Percentiles rank a stretch among this genome's conserved stretches.
These are phyloP conservation scores for Gyrodon lividus DNA, from an alignment of 768 basidiomycete genomes.

Conservation along the genomic window DNA sequence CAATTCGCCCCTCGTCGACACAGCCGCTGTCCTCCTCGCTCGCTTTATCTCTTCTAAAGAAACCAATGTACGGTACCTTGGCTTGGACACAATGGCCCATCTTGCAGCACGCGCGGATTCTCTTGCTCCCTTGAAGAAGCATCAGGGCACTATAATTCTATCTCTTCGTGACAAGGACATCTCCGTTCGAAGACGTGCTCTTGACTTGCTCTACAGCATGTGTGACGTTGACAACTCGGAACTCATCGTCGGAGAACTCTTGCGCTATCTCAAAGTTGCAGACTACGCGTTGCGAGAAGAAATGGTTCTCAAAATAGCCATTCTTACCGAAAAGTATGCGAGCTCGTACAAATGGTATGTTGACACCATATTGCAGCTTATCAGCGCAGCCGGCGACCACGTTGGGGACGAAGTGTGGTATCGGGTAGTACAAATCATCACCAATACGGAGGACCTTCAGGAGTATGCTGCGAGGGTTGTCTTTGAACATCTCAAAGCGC, in stretches of 20 bases:
- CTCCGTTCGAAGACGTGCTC: constrained; percentile 87
- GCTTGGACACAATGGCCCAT: constrained; percentile 97
- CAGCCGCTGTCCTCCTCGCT: constrained; percentile 87
- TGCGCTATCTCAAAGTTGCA: constrained; percentile 92
- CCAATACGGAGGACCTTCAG: constrained; percentile 97
- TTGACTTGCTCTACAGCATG: constrained; percentile 98
- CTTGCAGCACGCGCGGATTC: constrained; percentile 92
- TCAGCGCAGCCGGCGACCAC: constrained; percentile 96
- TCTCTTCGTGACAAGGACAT: constrained; percentile 97
- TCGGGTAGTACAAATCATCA: constrained; percentile 96
- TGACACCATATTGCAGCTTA: constrained; percentile 93
- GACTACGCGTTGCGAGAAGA: constrained; percentile 97
- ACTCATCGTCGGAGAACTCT: constrained; percentile 90
- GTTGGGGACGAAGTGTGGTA: constrained; percentile 99
- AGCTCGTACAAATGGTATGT: constrained; percentile 99
- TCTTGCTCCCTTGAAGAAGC: constrained; percentile 88
- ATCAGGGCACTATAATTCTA: constrained; percentile 93
- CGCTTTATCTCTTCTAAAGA: constrained; percentile 97
- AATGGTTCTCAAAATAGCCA: constrained; percentile 98
- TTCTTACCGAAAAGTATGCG: constrained; percentile 98
- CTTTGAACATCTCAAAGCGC: constrained; percentile 83
- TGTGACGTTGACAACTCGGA: constrained; percentile 98
- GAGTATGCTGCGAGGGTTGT: constrained; percentile 93
- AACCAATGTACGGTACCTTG: constrained; percentile 97
- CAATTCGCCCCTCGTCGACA: constrained; percentile 82